These are phyloP conservation scores for Peniophora sp. DNA, from an alignment of 1,284 basidiomycete genomes.

Conservation along the genomic window DNA sequence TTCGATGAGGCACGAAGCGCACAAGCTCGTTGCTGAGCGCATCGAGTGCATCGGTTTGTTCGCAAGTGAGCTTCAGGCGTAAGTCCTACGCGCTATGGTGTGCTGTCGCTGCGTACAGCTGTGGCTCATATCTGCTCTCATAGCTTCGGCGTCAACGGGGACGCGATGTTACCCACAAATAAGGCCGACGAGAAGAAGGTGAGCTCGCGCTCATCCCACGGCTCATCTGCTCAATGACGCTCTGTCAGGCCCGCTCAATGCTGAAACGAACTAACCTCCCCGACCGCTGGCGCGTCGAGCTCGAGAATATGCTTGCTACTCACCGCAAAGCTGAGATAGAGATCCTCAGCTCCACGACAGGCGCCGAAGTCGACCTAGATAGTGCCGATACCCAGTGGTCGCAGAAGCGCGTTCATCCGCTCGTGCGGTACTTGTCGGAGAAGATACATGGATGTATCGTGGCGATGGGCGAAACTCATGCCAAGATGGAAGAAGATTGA, in stretches of 20 bases:
- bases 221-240: too few relatives aligned
- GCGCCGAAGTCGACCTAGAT: not conserved
- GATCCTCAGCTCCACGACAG: conserved; percentile 35
- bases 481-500: too few relatives aligned
- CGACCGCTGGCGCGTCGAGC: conserved; percentile 69
- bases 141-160: conserved; percentile 54
- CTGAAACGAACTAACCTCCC: conserved; percentile 50
- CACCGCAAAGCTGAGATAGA: conserved; percentile 88
- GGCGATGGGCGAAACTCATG: too few relatives aligned
- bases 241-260: conserved; percentile 61
- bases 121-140: too few relatives aligned
- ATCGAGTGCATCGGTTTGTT: conserved; percentile 78
- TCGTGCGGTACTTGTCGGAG: conserved; percentile 18
- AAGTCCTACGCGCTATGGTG: conserved; percentile 6
- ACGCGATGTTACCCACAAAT: conserved; percentile 63
- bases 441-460: conserved; percentile 13
- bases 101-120: not conserved
- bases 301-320: conserved; percentile 69
- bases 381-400: not conserved
- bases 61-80: conserved; percentile 58
- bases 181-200: conserved; percentile 71
- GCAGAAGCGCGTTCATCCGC: conserved; percentile 8
- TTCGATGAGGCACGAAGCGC: conserved; percentile 55
- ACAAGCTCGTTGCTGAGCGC: conserved; percentile 53
- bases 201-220: too few relatives aligned